Evolutionary conservation across 352 stramenopile species (phyloP), one percentile per base, ranked within the genome.

Genomic region (Phytophthora vignae): DNA sequence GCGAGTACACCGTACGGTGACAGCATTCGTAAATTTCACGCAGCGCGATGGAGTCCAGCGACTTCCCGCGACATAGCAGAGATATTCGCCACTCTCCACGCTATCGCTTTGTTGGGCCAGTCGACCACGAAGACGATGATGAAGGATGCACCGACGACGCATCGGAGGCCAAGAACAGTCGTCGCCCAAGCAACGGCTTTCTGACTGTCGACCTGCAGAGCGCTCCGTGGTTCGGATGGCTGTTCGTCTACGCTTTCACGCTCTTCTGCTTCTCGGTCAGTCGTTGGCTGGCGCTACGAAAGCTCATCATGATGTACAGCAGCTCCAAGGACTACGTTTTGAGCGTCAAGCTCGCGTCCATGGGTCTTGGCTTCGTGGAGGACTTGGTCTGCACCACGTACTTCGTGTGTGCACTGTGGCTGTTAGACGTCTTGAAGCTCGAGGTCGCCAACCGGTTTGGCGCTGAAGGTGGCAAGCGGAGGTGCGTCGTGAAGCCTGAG

Each of bases 241-340:
- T 57, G 4, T 71, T 69, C 42, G 48, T 61, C 38, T 77, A 71
- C 55, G 31, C 40, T 3, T 57, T 70, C 15, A 19, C 21, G 12
- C 49, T 77, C 2, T 46, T 56, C 21, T 77, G 60, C 25, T 77
- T 77, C 60, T 71, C 55, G 0, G 29, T 10, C 21, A 58, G 56
- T 9, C 65, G 71, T n/a, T 56, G 53, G 17, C 1, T 70, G 15
- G 66, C 59, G 4, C 60, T 77, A 5, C 15, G 19, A 12, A 25
- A 48, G 8, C 25, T 77, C 17, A 44, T 67, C 12, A 42, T 29
- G 9, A 73, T 66, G 71, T 77, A 74, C 54, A 61, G 58, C 48
- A 59, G 27, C 19, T 38, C 60, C 0, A n/a, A 44, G 12, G 55
- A 67, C 7, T 19, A 52, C 25, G 74, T 54, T 0, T 5, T 55